phyloP scores from a whole-genome alignment of 2,329 filamentous ascomycete species.

The Fonsecaea erecta region DNA sequence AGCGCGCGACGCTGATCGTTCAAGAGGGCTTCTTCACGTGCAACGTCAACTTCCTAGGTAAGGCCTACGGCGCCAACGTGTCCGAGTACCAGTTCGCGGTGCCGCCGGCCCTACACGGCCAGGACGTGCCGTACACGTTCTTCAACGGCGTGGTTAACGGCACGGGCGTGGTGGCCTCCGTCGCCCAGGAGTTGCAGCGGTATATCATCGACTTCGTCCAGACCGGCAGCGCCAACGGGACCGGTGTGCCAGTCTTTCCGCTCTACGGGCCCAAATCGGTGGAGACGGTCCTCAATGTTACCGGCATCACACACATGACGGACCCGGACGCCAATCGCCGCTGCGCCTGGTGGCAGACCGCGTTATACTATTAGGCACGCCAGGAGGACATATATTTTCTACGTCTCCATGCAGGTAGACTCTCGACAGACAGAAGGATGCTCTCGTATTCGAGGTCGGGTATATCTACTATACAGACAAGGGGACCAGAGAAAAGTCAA shows the following conservation, averaged over 20 bases:
- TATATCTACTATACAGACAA: too few species aligned
- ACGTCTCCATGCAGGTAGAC: too few species aligned
- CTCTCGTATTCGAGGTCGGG: too few species aligned
- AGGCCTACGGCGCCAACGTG: slow-evolving; percentile 55
- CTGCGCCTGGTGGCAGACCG: slow-evolving; percentile 57
- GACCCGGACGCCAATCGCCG: slow-evolving; percentile 46
- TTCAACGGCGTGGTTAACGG: slow-evolving; percentile 49
- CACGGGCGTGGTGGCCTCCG: slow-evolving; percentile 41
- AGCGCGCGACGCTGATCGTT: slow-evolving; percentile 49
- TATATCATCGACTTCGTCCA: slow-evolving; percentile 46
- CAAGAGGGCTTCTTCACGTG: slow-evolving; percentile 56
- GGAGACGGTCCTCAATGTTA: slow-evolving; percentile 52
- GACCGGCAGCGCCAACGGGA: slow-evolving; percentile 43
- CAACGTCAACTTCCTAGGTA: slow-evolving; percentile 59
- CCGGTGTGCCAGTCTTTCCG: slow-evolving; percentile 49
- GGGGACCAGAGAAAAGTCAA: too few species aligned
- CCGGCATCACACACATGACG: slow-evolving; percentile 46
- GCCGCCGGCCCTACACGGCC: slow-evolving; percentile 58
- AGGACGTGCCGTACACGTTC: slow-evolving; percentile 59
- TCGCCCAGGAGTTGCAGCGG: slow-evolving; percentile 45
- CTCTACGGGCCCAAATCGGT: slow-evolving; percentile 52
- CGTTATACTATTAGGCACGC: slow-evolving; percentile 39
- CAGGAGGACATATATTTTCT: too few species aligned
- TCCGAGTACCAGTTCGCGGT: slow-evolving; percentile 60
- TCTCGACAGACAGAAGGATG: too few species aligned